Evolutionary conservation across 2,329 filamentous ascomycete genomes (phyloP), one percentile per base, ranked within the genome.

Genomic region (Colletotrichum scovillei): DNA sequence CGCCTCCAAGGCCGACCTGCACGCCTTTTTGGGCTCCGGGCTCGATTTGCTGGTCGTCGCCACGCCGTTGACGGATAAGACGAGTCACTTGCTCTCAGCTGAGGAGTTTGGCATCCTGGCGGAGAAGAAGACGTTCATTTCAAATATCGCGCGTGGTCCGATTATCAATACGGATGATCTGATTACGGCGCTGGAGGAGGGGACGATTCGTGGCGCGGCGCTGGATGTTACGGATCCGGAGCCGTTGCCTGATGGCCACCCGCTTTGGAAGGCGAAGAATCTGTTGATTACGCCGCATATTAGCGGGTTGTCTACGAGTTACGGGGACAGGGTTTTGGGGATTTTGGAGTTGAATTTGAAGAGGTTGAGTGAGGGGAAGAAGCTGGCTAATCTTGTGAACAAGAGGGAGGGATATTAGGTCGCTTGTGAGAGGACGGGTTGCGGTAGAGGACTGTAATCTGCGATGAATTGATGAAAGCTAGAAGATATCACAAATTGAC

Each of bases 191-290:
- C 82, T 95, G 12, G 82, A 88, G 22, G 84, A 84, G 2, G 92
- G 92, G 0, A 82, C 95, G 12, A 84, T 87, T 60, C 78, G 85
- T 3, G 94, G 94, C 35, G 94, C 94, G 0, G 93, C 93, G 1
- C 82, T 96, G 53, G 94, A 95, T 79, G 94, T 96, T 1, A 93
- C 93, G 1, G 93, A 95, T 73, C 94, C 94, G 0, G 94, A 96
- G 80, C 94, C 94, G 0, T 80, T 96, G 75, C 93, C 93, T 0
- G 82, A 86, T 2, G 89, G 92, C 5, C 90, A 93, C 78, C 88
- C 89, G 75, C 82, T 96, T 63, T 96, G 93, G 93, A 87, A 85
- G 30, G 85, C 92, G 16, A 89, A 89, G 73, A 95, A 95, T 80
- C 85, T 92, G 19, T 88, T 92, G 64, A 88, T 96, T 58, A 88